Evolutionary conservation across 805 yeast genomes (phyloP).

Genomic region (Lachancea lanzarotensis): DNA sequence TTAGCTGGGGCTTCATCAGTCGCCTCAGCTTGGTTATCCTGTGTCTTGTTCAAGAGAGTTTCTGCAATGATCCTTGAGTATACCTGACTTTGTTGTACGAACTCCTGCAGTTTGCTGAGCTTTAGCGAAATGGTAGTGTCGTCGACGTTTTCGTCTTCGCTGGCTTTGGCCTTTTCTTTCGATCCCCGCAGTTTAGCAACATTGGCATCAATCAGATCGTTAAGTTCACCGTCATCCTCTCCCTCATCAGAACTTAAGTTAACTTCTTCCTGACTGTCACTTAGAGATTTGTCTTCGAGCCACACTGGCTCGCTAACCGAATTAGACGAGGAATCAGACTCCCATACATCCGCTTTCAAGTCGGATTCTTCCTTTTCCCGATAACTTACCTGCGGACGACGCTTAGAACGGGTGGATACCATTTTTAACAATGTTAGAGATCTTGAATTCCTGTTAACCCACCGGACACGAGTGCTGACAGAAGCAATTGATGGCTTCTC

Average conservation of each 20-base stretch:
- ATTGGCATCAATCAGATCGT: constrained; percentile 9
- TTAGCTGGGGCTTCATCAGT: constrained; percentile 12
- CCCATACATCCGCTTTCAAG: constrained; percentile 18
- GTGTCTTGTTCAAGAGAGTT: constrained; percentile 46
- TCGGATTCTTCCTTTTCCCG: constrained; percentile 29
- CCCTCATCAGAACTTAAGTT: constrained; percentile 2
- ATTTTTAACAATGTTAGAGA: too few species aligned
- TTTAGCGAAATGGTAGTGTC: constrained; percentile 48
- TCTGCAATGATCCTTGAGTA: constrained; percentile 84
- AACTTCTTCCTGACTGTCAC: constrained; percentile 7
- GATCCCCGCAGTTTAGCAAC: constrained; percentile 1
- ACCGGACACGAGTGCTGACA: too few species aligned
- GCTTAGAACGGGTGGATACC: not conserved
- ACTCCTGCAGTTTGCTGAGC: constrained; percentile 56
- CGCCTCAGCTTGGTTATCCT: constrained; percentile 25
- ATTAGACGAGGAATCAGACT: constrained; percentile 10
- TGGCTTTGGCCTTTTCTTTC: constrained; percentile 10
- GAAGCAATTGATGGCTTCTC: too few species aligned
- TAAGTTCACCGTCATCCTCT: constrained; percentile 19
- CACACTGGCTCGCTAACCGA: constrained; percentile 19
- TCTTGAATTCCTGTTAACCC: too few species aligned
- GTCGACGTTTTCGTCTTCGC: constrained; percentile 21
- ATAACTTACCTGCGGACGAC: constrained; percentile 11
- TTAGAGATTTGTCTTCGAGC: constrained; percentile 21
- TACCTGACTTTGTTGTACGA: constrained; percentile 82